phyloP scores from a whole-genome alignment of 2,329 filamentous ascomycete species.

The Metarhizium robertsii region DNA sequence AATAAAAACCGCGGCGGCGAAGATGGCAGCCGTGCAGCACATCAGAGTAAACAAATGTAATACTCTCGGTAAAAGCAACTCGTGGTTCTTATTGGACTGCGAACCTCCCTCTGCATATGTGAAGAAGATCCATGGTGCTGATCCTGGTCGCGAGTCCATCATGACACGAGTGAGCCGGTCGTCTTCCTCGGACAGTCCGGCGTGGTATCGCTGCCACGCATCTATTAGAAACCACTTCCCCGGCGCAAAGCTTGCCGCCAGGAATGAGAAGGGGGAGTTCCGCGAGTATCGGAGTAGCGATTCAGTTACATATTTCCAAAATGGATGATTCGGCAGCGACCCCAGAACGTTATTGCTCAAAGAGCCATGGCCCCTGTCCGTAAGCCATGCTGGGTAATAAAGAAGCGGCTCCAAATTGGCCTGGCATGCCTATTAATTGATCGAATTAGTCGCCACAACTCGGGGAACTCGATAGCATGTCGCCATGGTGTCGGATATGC shows the following conservation, averaged over 20 bases:
- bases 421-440: slow-evolving; percentile 23
- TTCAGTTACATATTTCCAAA: slow-evolving; percentile 5
- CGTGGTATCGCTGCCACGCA: slow-evolving; percentile 6
- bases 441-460: neutral
- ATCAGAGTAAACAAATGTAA: neutral
- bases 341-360: slow-evolving; percentile 7
- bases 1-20: neutral
- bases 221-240: slow-evolving; percentile 7
- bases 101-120: slow-evolving; percentile 4
- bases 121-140: slow-evolving; percentile 7
- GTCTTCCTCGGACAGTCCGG: neutral
- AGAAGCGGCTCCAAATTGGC: slow-evolving; percentile 8
- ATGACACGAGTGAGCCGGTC: slow-evolving; percentile 5
- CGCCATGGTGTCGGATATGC: neutral
- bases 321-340: slow-evolving; percentile 7
- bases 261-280: slow-evolving; percentile 4
- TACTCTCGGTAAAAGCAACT: slow-evolving; percentile 3
- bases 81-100: slow-evolving; percentile 7
- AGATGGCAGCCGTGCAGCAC: neutral
- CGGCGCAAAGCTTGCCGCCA: slow-evolving; percentile 4
- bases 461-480: too few species aligned
- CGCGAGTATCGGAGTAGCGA: neutral
- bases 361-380: slow-evolving; percentile 4
- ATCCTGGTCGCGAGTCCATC: slow-evolving; percentile 6
- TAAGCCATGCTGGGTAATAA: slow-evolving; percentile 7